Conservation (phyloP, 352 stramenopile genomes). For the Globisporangium nagaii region DNA sequence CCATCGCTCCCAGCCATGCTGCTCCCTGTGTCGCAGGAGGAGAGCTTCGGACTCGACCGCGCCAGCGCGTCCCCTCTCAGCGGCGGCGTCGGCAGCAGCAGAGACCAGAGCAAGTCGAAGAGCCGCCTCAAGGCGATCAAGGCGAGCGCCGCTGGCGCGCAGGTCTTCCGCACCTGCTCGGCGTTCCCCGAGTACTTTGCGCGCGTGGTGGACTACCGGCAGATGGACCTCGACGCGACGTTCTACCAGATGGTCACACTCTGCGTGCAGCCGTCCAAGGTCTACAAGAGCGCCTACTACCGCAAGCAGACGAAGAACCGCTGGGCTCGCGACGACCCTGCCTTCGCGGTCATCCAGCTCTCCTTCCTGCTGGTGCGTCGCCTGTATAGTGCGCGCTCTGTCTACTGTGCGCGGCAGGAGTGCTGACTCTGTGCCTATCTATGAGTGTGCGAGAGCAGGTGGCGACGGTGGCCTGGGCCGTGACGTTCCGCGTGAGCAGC, state of each 20-base stretch:
- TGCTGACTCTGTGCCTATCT: neutral
- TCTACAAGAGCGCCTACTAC: constrained; percentile 87
- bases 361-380: constrained; percentile 78
- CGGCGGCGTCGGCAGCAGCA: neutral
- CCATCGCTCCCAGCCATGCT: constrained; percentile 12
- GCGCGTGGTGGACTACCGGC: constrained; percentile 72
- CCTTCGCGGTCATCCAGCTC: constrained; percentile 95
- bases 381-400: neutral
- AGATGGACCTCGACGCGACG: constrained; percentile 87
- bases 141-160: constrained; percentile 13
- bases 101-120: constrained; percentile 7
- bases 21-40: constrained; percentile 17
- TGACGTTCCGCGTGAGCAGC: constrained; percentile 64
- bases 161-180: constrained; percentile 73
- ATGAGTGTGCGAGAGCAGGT: constrained; percentile 12
- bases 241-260: constrained; percentile 89
- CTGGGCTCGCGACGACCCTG: constrained; percentile 96
- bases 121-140: constrained; percentile 26
- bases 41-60: constrained; percentile 8
- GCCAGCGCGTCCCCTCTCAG: neutral
- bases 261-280: constrained; percentile 75
- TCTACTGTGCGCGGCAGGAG: neutral
- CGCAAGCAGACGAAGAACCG: constrained; percentile 97
- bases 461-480: constrained; percentile 70
- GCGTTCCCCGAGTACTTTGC: constrained; percentile 79